A percentile compares a stretch with the other conserved stretches of the same genome.
These are phyloP conservation scores for Mucor saturninus DNA, from an alignment of 371 early-diverging fungal species.

Conservation along the genomic window DNA sequence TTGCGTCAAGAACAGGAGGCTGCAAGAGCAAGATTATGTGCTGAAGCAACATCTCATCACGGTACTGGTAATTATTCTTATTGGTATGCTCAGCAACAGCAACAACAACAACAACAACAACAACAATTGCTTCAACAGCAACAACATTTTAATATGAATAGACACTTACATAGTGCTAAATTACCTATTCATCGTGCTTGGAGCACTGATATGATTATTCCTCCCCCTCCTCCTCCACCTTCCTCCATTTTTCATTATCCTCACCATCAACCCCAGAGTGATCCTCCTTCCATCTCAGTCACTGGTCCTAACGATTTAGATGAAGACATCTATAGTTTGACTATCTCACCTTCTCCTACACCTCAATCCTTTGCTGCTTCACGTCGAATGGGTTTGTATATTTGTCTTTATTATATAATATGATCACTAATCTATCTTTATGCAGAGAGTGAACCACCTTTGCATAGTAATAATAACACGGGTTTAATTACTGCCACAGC, in stretches of 20 bases:
- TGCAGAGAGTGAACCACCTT: slow-evolving; percentile 28
- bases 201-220: slow-evolving; percentile 43
- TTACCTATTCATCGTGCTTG: slow-evolving; percentile 45
- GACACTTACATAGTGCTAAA: slow-evolving; percentile 13
- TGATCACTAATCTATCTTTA: background rate
- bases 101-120: slow-evolving; percentile 6
- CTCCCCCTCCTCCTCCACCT: slow-evolving; percentile 27
- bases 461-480: background rate
- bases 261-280: slow-evolving; percentile 1
- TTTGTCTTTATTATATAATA: background rate
- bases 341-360: slow-evolving; percentile 30
- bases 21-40: slow-evolving; percentile 40
- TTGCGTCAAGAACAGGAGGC: slow-evolving; percentile 61
- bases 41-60: slow-evolving; percentile 36
- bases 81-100: slow-evolving; percentile 17
- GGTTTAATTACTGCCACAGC: slow-evolving; percentile 54
- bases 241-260: slow-evolving; percentile 10
- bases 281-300: slow-evolving; percentile 17
- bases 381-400: slow-evolving; percentile 19
- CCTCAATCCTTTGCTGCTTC: slow-evolving; percentile 23
- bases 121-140: background rate
- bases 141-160: slow-evolving; percentile 3
- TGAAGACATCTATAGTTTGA: slow-evolving; percentile 20
- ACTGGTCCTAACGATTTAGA: slow-evolving; percentile 22
- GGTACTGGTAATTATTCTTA: slow-evolving; percentile 9